Base-by-base conservation (phyloP, 495 filamentous ascomycete species). In the Penicillium maclennaniae region DNA sequence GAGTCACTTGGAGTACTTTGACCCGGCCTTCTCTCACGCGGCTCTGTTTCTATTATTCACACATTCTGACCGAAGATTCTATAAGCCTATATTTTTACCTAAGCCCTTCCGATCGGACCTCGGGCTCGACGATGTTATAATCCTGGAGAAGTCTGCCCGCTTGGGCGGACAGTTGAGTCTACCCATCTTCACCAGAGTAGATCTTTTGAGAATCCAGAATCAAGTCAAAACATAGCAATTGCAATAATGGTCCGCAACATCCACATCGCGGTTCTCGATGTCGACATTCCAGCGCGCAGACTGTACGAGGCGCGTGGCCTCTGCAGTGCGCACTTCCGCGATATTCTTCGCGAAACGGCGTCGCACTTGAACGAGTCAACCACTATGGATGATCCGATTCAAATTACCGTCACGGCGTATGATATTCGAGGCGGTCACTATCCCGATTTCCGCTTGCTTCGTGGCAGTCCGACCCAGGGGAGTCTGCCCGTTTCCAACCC, bases 231-330 rank as follows among this genome's bases (percentile, higher is more conserved):
- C 20, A 40, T 40, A 40, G 19, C 6, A 50, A 17, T 21, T n/a
- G 20, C 23, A 43, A 43, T 45, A 45, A 65, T 65, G 58, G 55
- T 54, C 41, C 61, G 47, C 60, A 60, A 51, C 43, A 61, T 69
- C 43, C 66, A 70, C 48, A 57, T 71, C 45, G 67, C 69, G 19
- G 59, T 69, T 41, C 58, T 71, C 31, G 68, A 71, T 51, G 61
- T 65, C 34, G 68, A 71, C 36, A 65, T 71, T 38, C 68, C 68
- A 20, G 63, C 60, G 1, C 68, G 58, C 19, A 20, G 47, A 5
- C 55, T 69, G 8, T 71, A 71, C 49, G 62, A 63, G 28, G 61
- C 63, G 8, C 62, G 64, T 4, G 68, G 68, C 7, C 56, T 71
- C 15, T 71, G 59, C 56, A 71, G 68, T 34, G 59, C 68, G 0